These are phyloP conservation scores for Elongisporangium anandrum DNA, from an alignment of 352 stramenopile genomes.

Conservation along the genomic window DNA sequence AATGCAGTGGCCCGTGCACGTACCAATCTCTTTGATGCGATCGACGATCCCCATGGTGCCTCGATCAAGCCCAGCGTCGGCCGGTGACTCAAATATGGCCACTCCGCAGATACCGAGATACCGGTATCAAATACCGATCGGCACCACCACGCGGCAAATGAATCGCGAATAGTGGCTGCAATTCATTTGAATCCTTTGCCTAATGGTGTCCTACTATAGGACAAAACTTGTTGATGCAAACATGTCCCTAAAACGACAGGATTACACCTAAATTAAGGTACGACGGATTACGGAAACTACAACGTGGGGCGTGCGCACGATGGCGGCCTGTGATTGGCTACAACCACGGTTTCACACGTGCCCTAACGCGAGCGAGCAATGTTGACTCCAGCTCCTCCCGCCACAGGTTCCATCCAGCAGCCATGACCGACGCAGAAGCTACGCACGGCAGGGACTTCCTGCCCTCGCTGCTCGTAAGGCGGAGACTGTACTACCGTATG, in stretches of 20 bases:
- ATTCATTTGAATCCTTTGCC: background rate
- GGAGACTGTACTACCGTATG: background rate
- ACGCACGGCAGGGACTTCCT: conserved; percentile 58
- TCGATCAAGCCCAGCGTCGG: background rate
- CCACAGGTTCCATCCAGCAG: background rate
- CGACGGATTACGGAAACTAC: background rate
- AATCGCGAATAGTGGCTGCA: background rate
- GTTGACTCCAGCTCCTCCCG: background rate
- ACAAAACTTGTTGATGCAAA: background rate
- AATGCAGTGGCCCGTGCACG: conserved; percentile 5
- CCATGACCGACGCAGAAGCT: background rate
- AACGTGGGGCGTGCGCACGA: background rate
- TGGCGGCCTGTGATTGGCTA: background rate
- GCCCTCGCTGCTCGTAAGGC: conserved; percentile 51
- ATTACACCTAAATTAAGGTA: background rate
- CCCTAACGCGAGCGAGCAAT: background rate
- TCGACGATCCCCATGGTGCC: conserved; percentile 89
- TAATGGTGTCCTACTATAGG: no score
- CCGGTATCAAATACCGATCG: background rate
- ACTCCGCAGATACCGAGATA: background rate
- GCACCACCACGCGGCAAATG: background rate
- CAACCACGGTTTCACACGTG: background rate
- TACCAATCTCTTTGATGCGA: conserved; percentile 93
- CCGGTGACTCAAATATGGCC: background rate
- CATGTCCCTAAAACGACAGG: background rate